phyloP scores from a whole-genome alignment of 768 basidiomycete species.

The Xerocomus spinulosus region DNA sequence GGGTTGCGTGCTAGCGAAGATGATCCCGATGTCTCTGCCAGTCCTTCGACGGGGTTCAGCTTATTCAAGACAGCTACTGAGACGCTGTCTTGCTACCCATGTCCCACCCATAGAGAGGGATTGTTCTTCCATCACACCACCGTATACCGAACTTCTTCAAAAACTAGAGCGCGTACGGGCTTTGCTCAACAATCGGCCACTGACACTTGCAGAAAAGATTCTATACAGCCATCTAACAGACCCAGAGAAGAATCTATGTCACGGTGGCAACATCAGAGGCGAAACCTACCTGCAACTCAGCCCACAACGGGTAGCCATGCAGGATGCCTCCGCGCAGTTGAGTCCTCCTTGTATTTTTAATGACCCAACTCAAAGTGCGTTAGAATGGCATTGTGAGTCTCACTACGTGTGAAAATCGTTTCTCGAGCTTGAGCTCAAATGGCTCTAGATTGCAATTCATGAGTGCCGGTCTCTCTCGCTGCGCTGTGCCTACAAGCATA shows the following conservation, averaged over 20 bases:
- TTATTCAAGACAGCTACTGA: constrained; percentile 18
- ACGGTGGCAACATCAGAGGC: constrained; percentile 70
- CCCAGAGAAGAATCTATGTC: constrained; percentile 64
- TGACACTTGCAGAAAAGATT: constrained; percentile 97
- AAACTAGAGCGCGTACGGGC: constrained; percentile 68
- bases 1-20: too few species aligned
- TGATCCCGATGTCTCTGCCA: constrained; percentile 17
- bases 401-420: not conserved
- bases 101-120: constrained; percentile 46
- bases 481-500: constrained; percentile 86
- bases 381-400: constrained; percentile 78
- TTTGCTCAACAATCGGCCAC: constrained; percentile 65
- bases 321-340: constrained; percentile 88
- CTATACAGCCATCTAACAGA: constrained; percentile 88
- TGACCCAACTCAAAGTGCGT: constrained; percentile 9
- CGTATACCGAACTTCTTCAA: constrained; percentile 65
- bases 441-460: constrained; percentile 84
- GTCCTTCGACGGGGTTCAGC: constrained; percentile 17
- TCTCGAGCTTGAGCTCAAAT: constrained; percentile 6
- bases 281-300: constrained; percentile 85
- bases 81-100: constrained; percentile 37
- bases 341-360: constrained; percentile 29
- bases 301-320: constrained; percentile 96
- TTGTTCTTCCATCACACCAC: constrained; percentile 76
- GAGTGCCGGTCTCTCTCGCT: constrained; percentile 83